These are phyloP conservation scores for Marsdenia floribunda DNA, from an alignment of 257 asterid genomes.

Conservation along the genomic window DNA sequence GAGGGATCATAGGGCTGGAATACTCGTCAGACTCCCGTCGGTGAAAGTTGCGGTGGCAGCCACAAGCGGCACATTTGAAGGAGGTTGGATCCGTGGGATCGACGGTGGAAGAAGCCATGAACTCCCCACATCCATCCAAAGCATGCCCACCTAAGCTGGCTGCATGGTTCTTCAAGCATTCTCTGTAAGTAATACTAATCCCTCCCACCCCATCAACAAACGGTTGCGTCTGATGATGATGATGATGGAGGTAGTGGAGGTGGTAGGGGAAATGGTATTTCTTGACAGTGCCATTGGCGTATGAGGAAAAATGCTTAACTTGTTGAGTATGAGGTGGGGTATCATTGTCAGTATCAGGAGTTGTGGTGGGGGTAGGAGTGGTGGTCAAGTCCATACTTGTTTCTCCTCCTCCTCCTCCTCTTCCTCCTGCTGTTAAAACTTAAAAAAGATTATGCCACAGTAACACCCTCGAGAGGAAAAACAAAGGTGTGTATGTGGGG, in stretches of 20 bases:
- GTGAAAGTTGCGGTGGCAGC: conserved; percentile 89
- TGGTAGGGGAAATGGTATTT: conserved; percentile 10
- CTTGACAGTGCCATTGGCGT: conserved; percentile 32
- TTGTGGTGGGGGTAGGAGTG: conserved; percentile 31
- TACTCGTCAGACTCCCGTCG: conserved; percentile 43
- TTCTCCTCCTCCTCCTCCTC: too few species aligned
- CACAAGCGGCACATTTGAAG: conserved; percentile 68
- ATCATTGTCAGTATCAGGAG: conserved; percentile 44
- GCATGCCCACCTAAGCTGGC: conserved; percentile 63
- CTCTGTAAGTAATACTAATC: conserved; percentile 20
- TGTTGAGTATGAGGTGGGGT: conserved; percentile 53
- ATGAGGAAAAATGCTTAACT: conserved; percentile 27
- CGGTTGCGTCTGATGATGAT: conserved; percentile 1
- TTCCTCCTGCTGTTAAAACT: too few species aligned
- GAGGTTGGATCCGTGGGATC: conserved; percentile 31
- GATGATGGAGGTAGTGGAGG: not conserved
- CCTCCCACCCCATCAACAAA: not conserved
- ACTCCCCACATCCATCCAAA: conserved; percentile 86
- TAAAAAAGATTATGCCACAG: not conserved
- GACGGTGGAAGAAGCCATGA: conserved; percentile 43
- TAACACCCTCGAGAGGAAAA: not conserved
- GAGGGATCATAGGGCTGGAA: conserved; percentile 32
- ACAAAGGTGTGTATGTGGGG: too few species aligned
- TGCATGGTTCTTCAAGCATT: conserved; percentile 78
- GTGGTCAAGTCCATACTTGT: conserved; percentile 37